These are phyloP conservation scores for Rhodotorula paludigena DNA, from an alignment of 768 basidiomycete species.

Conservation along the genomic window DNA sequence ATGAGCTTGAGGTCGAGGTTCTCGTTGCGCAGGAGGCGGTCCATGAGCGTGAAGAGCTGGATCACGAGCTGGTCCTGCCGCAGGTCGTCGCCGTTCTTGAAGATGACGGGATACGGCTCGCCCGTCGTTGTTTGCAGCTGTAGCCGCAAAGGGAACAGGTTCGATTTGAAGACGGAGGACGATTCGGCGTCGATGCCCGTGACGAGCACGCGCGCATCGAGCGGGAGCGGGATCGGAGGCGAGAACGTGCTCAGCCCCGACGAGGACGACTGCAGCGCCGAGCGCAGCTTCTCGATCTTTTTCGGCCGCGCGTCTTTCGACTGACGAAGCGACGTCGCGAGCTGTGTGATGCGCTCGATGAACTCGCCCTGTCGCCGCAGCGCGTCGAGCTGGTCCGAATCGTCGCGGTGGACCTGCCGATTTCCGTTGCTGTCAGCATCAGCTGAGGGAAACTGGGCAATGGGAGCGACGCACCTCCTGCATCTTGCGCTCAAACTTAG, in stretches of 20 bases:
- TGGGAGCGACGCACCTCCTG: conserved; percentile 59
- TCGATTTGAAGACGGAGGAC: conserved; percentile 95
- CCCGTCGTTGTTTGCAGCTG: conserved; percentile 79
- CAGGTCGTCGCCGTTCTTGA: conserved; percentile 98
- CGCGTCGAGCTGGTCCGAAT: conserved; percentile 75
- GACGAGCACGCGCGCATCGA: conserved; percentile 78
- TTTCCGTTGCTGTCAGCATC: not conserved
- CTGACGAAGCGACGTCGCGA: conserved; percentile 77
- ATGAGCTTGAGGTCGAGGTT: conserved; percentile 87
- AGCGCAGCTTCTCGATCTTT: conserved; percentile 93
- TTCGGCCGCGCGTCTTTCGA: conserved; percentile 92
- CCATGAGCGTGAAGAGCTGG: conserved; percentile 98
- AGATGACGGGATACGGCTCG: conserved; percentile 77
- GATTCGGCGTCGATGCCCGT: conserved; percentile 85
- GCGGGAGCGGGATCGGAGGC: conserved; percentile 72
- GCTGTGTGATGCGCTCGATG: conserved; percentile 74
- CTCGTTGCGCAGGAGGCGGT: conserved; percentile 83
- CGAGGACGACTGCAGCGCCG: conserved; percentile 72
- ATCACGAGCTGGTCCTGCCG: conserved; percentile 97
- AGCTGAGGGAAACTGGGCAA: not conserved
- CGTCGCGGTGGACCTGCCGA: conserved; percentile 56
- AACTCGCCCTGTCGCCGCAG: conserved; percentile 86
- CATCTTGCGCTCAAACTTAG: conserved; percentile 81
- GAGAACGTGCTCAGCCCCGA: conserved; percentile 70
- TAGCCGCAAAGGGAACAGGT: conserved; percentile 82